A percentile compares a stretch with the other conserved stretches of the same genome.
phyloP scores from a whole-genome alignment of 805 yeast species.

The Saccharomycopsis synnaedendra region DNA sequence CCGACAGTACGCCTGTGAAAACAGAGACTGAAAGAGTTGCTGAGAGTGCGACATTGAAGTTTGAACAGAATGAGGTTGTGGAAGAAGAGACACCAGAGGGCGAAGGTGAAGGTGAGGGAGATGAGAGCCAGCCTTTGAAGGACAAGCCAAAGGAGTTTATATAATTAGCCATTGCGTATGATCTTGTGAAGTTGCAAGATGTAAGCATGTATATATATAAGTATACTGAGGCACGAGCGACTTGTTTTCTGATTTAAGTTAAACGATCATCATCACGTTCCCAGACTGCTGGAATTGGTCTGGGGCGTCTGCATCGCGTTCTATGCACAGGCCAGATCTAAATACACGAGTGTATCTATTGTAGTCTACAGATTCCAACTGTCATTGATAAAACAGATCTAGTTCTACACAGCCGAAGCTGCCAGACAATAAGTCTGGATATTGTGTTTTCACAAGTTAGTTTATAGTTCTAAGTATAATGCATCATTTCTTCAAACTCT shows the following conservation, averaged over 20 bases:
- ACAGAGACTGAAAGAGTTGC: constrained; percentile 12
- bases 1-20: constrained; percentile 2
- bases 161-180: not conserved
- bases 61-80: constrained; percentile 8
- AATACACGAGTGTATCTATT: not conserved
- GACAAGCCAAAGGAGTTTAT: not conserved
- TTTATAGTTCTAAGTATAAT: not conserved
- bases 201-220: no score
- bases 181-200: no score
- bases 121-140: constrained; percentile 13
- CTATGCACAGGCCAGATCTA: no score
- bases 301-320: no score
- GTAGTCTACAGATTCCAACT: not conserved
- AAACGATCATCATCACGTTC: no score
- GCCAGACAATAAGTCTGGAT: not conserved
- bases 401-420: no score
- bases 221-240: no score
- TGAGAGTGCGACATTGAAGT: constrained; percentile 11
- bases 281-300: no score
- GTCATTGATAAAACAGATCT: not conserved
- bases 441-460: not conserved
- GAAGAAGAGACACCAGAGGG: constrained; percentile 13
- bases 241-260: no score
- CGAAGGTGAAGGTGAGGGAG: constrained; percentile 21
- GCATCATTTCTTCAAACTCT: not conserved